Evolutionary conservation across 1,284 basidiomycete species (phyloP), one percentile per base, ranked within the genome.

Genomic region (Phlebopus sp.): DNA sequence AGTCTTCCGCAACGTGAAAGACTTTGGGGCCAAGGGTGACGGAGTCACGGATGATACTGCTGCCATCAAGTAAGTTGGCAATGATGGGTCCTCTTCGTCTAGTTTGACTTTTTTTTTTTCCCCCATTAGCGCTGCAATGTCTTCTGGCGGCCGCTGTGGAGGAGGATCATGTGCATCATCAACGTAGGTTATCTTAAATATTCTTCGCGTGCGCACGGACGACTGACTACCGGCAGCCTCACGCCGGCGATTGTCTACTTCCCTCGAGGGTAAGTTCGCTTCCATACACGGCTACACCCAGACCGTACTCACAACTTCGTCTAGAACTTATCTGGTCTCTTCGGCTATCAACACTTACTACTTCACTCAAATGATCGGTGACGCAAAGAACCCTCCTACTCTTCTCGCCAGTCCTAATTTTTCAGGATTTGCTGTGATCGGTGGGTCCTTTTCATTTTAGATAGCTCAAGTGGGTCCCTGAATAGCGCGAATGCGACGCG

Each of bases 351-450:
- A 76, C 11, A 67, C 70, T 2, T 76, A 72, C 58, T 81, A 79
- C 54, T 76, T 75, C 50, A 78, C 78, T 0, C 72, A 76, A 46
- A 53, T 77, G n/a, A 70, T 76, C 37, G 75, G 71, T 34, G 75
- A 79, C 52, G 71, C 76, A 5, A 68, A 63, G 50, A 59, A 70
- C n/a, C 71, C 68, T n/a, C 79, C 79, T 0, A 76, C 73, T 0
- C 55, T 81, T 19, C 56, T 70, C 3, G 78, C 78, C 5, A 62
- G 67, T 29, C 55, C 72, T 2, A 63, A 62, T 49, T 81, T 81
- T 60, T 58, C 50, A 19, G 78, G 79, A n/a, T 70, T 74, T 11
- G 78, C 76, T 4, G 69, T 82, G 37, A 77, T 81, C 39, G 76
- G 75, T 76, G 48, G n/a, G n/a, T n/a, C n/a, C n/a, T n/a, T 15